Evolutionary conservation across 805 yeast species (phyloP).

Genomic region (Starmera caribaea): DNA sequence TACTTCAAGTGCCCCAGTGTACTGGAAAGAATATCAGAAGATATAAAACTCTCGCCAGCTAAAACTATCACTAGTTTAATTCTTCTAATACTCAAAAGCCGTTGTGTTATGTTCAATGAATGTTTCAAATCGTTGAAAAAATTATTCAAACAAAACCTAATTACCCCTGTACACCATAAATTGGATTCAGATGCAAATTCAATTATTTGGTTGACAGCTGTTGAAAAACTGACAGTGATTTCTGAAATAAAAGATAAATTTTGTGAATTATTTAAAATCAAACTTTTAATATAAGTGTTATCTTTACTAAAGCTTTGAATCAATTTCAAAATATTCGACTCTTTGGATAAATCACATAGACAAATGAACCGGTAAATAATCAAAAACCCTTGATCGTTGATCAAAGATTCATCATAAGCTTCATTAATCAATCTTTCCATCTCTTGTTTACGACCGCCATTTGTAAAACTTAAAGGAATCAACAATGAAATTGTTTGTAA

Average conservation of each 20-base stretch:
- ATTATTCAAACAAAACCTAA: constrained; percentile 30
- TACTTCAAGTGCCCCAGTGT: constrained; percentile 6
- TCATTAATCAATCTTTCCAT: constrained; percentile 16
- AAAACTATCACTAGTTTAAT: constrained; percentile 27
- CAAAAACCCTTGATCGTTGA: constrained; percentile 18
- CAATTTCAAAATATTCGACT: constrained; percentile 9
- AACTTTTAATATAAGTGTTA: no score
- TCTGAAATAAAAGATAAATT: constrained; percentile 3
- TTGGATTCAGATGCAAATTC: not conserved
- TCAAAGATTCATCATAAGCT: constrained; percentile 9
- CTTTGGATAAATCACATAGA: constrained; percentile 30
- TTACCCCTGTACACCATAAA: constrained; percentile 5
- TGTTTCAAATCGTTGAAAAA: constrained; percentile 17
- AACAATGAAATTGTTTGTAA: constrained; percentile 27
- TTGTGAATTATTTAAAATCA: constrained; percentile 1
- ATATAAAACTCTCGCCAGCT: constrained; percentile 11
- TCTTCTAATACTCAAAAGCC: constrained; percentile 21
- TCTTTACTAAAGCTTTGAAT: constrained; percentile 3
- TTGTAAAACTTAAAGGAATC: constrained; percentile 35
- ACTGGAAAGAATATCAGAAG: constrained; percentile 13
- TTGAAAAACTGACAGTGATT: constrained; percentile 6
- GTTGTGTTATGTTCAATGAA: constrained; percentile 17
- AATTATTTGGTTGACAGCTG: constrained; percentile 9
- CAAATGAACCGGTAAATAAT: constrained; percentile 28
- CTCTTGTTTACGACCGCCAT: constrained; percentile 26